These are phyloP conservation scores for Sporothrix variecibatus DNA, from an alignment of 2,329 filamentous ascomycete species.

Conservation along the genomic window DNA sequence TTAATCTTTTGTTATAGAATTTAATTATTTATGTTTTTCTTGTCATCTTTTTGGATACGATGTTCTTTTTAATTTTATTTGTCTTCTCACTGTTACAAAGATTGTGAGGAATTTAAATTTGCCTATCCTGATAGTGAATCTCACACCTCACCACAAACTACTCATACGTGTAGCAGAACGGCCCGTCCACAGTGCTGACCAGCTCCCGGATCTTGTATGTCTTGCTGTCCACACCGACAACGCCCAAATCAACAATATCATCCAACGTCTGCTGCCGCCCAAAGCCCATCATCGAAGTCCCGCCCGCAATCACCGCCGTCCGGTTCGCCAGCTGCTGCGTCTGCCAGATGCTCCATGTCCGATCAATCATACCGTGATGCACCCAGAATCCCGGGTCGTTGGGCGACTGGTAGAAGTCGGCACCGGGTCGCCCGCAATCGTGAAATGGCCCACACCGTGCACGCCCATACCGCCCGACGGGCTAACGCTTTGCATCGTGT, in stretches of 20 bases:
- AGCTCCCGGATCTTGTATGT: constrained; percentile 35
- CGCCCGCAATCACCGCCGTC: constrained; percentile 35
- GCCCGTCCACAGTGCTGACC: constrained; percentile 36
- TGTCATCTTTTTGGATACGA: background rate
- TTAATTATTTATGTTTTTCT: background rate
- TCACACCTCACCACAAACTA: background rate
- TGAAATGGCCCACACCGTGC: constrained; percentile 38
- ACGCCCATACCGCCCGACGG: constrained; percentile 36
- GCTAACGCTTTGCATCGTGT: constrained; percentile 45
- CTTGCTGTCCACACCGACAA: constrained; percentile 25
- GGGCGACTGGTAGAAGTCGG: constrained; percentile 36
- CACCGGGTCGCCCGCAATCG: constrained; percentile 44
- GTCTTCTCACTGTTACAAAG: too few species aligned
- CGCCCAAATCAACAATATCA: constrained; percentile 34
- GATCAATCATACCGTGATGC: constrained; percentile 39
- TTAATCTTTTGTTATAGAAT: background rate
- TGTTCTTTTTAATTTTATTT: background rate
- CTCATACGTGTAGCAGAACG: constrained; percentile 38
- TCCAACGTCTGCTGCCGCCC: constrained; percentile 34
- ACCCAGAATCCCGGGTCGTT: constrained; percentile 37
- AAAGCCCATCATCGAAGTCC: constrained; percentile 37
- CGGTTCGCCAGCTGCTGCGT: constrained; percentile 35
- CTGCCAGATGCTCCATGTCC: constrained; percentile 39
- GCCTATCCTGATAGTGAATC: background rate
- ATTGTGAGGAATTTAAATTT: background rate